phyloP scores from a whole-genome alignment of 1,284 basidiomycete genomes.

The Grifola frondosa region DNA sequence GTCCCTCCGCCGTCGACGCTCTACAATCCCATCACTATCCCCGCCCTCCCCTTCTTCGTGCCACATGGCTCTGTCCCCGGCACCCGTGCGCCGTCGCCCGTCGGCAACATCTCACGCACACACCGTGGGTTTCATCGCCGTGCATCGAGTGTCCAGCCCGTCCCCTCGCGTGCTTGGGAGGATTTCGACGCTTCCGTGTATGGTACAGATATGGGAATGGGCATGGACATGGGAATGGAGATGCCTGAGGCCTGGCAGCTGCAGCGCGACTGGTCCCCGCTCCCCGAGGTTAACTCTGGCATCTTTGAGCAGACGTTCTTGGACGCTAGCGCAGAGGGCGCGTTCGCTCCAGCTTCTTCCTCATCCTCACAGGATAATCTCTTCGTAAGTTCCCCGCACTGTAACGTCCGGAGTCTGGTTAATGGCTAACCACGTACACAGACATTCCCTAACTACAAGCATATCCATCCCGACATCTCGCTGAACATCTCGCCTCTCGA shows the following conservation, averaged over 20 bases:
- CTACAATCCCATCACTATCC: constrained; percentile 40
- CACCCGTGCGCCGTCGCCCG: constrained; percentile 43
- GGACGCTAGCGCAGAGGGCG: constrained; percentile 32
- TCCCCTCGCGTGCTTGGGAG: constrained; percentile 23
- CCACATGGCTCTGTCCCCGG: constrained; percentile 30
- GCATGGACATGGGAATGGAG: constrained; percentile 26
- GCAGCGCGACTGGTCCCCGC: constrained; percentile 43
- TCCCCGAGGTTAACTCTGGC: constrained; percentile 51
- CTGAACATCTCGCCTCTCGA: constrained; percentile 33
- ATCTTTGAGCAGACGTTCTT: constrained; percentile 51
- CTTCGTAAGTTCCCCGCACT: constrained; percentile 22
- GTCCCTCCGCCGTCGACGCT: constrained; percentile 56
- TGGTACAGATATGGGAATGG: too few relatives aligned
- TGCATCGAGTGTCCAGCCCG: constrained; percentile 39
- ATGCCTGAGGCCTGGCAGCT: constrained; percentile 28
- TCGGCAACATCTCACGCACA: constrained; percentile 42
- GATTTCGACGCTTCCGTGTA: constrained; percentile 10
- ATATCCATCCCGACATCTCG: constrained; percentile 20
- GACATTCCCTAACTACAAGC: constrained; percentile 23
- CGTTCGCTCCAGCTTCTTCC: constrained; percentile 13
- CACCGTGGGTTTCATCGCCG: constrained; percentile 41
- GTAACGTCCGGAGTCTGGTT: neutral
- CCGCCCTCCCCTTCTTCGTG: constrained; percentile 36
- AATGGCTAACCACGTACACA: neutral
- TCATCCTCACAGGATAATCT: neutral